Evolutionary conservation across 163 green algal species (phyloP).

Genomic region (Scenedesmus sp.): DNA sequence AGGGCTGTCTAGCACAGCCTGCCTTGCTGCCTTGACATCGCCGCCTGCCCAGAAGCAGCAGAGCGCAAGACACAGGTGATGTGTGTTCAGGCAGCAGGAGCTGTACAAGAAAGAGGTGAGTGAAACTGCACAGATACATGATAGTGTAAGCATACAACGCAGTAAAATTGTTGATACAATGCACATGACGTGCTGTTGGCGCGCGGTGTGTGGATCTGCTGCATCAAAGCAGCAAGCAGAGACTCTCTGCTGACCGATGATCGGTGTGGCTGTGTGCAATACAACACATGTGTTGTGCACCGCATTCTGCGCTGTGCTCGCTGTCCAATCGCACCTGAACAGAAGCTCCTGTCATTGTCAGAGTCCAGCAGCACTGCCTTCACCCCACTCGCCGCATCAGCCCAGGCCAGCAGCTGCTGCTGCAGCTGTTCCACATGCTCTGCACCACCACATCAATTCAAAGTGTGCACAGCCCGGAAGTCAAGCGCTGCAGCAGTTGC

Average conservation of each 20-base stretch:
- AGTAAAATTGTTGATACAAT: too few species aligned
- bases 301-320: too few species aligned
- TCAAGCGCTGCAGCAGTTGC: neutral
- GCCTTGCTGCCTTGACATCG: conserved; percentile 39
- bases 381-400: neutral
- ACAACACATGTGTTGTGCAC: too few species aligned
- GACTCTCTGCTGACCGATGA: too few species aligned
- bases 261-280: too few species aligned
- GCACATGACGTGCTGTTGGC: too few species aligned
- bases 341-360: conserved; percentile 13
- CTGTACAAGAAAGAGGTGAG: too few species aligned
- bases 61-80: neutral
- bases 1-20: conserved; percentile 33
- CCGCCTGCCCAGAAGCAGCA: conserved; percentile 16
- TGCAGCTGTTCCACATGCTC: conserved; percentile 22
- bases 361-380: conserved; percentile 36
- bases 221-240: too few species aligned
- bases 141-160: too few species aligned
- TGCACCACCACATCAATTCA: neutral
- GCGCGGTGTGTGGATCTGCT: too few species aligned
- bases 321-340: neutral
- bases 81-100: neutral
- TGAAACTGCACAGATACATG: neutral
- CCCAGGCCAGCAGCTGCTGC: conserved; percentile 20
- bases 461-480: neutral